These are phyloP conservation scores for Rhynchosporium secalis DNA, from an alignment of 2,329 filamentous ascomycete genomes.

Conservation along the genomic window DNA sequence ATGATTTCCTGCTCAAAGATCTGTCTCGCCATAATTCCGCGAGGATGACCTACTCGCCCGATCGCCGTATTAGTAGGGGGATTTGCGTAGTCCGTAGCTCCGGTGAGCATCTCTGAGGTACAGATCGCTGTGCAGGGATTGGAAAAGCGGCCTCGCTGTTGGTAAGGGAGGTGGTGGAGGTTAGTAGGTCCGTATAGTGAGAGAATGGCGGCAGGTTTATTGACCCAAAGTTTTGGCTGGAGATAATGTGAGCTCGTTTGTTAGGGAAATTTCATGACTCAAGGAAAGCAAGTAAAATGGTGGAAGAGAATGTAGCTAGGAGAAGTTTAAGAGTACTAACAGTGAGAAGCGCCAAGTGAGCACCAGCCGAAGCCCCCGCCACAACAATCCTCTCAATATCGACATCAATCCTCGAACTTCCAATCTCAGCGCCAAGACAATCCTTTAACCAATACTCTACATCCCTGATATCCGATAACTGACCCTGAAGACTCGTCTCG, in stretches of 20 bases:
- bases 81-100: constrained; percentile 15
- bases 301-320: neutral
- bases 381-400: constrained; percentile 24
- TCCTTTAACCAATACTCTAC: constrained; percentile 27
- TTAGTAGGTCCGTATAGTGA: constrained; percentile 28
- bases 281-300: neutral
- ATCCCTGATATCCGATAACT: constrained; percentile 26
- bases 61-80: constrained; percentile 22
- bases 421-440: constrained; percentile 15
- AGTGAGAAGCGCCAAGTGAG: constrained; percentile 26
- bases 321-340: constrained; percentile 14
- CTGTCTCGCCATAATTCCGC: constrained; percentile 18
- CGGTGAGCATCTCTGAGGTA: constrained; percentile 18
- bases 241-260: neutral
- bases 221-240: constrained; percentile 28
- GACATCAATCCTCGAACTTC: neutral
- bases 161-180: constrained; percentile 18
- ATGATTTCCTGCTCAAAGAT: constrained; percentile 22
- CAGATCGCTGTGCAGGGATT: constrained; percentile 8
- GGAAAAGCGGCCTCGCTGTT: constrained; percentile 18
- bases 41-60: constrained; percentile 1
- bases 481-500: constrained; percentile 22
- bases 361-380: constrained; percentile 25
- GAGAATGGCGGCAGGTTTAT: constrained; percentile 20
- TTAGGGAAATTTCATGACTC: neutral